These are phyloP conservation scores for Melaleuca quinquenervia DNA, from an alignment of 345 rosid genomes.

Conservation along the genomic window DNA sequence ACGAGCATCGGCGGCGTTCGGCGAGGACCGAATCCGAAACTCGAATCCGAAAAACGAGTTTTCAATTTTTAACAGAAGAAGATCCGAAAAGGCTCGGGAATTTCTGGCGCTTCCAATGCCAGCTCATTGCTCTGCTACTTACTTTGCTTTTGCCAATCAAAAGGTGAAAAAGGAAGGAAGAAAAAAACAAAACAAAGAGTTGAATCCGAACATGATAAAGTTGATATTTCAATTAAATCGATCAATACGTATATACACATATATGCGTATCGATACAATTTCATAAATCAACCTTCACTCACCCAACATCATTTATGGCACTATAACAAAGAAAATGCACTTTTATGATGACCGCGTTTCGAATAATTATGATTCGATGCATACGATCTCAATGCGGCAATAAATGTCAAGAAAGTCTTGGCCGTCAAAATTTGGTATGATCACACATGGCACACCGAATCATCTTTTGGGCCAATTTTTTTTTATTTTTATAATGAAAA, in stretches of 20 bases:
- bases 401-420: not conserved
- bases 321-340: not conserved
- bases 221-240: not conserved
- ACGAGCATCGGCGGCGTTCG: not conserved
- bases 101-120: not conserved
- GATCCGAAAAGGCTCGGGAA: not conserved
- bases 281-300: too few species aligned
- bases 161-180: not conserved
- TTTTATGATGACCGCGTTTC: not conserved
- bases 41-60: not conserved
- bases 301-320: accelerated
- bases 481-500: too few species aligned
- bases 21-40: not conserved
- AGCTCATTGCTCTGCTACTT: not conserved
- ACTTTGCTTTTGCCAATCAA: not conserved
- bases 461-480: not conserved
- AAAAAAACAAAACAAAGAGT: not conserved
- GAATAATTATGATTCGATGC: not conserved
- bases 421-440: not conserved
- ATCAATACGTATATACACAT: accelerated
- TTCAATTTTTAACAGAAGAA: not conserved
- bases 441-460: not conserved
- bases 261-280: not conserved
- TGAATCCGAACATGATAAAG: not conserved
- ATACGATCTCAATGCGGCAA: too few species aligned